Evolutionary conservation across 2,329 filamentous ascomycete species (phyloP).

Genomic region (Didymella lethalis): DNA sequence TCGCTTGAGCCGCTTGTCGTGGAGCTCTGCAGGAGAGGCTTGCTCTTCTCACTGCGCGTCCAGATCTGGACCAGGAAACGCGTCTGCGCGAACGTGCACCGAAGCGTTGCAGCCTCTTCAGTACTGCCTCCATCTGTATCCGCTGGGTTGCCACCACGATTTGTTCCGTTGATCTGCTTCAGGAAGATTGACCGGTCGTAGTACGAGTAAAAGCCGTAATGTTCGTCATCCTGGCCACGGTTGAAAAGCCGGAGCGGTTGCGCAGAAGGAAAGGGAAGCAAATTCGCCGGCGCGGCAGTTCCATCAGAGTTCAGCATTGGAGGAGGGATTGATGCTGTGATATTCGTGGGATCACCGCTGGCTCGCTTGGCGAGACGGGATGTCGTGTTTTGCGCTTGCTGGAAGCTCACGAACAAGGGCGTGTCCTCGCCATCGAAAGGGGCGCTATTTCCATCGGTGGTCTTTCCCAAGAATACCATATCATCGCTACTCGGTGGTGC

Average conservation of each 20-base stretch:
- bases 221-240: conserved; percentile 78
- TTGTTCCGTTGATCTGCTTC: conserved; percentile 63
- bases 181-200: conserved; percentile 89
- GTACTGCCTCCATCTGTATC: conserved; percentile 61
- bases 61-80: conserved; percentile 69
- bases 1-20: conserved; percentile 49
- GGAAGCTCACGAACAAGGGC: conserved; percentile 84
- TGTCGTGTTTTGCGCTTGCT: conserved; percentile 52
- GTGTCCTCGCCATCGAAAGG: conserved; percentile 85
- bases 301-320: conserved; percentile 72
- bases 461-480: conserved; percentile 82
- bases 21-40: conserved; percentile 43
- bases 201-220: conserved; percentile 94
- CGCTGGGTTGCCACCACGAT: conserved; percentile 52
- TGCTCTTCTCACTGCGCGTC: conserved; percentile 59
- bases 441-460: conserved; percentile 75
- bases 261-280: conserved; percentile 72
- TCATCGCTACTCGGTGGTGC: conserved; percentile 70
- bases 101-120: conserved; percentile 55
- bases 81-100: conserved; percentile 68
- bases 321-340: conserved; percentile 66
- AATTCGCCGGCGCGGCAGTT: conserved; percentile 72
- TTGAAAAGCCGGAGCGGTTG: conserved; percentile 89
- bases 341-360: conserved; percentile 46
- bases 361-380: conserved; percentile 50